Percentiles rank a stretch among this genome's conserved stretches.
Evolutionary conservation across 2,329 filamentous ascomycete genomes (phyloP).

Genomic region (Tolypocladium ovalisporum): DNA sequence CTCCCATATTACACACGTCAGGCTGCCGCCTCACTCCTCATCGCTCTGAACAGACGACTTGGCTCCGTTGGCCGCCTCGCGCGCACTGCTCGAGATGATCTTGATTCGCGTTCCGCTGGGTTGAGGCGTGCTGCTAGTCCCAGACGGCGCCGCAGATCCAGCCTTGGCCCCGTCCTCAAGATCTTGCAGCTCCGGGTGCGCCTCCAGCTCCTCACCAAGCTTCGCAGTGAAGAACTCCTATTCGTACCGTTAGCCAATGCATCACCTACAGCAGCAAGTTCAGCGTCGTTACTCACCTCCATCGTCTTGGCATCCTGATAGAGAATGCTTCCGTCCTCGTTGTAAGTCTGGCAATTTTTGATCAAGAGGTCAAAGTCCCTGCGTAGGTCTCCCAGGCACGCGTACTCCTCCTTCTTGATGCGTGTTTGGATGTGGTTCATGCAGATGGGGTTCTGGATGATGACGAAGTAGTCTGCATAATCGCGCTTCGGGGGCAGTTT

Average conservation of each 20-base stretch:
- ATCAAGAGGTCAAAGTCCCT: constrained; percentile 78
- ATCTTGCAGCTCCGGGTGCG: constrained; percentile 44
- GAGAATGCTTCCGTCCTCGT: constrained; percentile 87
- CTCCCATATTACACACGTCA: neutral
- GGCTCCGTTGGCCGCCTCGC: constrained; percentile 24
- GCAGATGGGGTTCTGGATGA: constrained; percentile 86
- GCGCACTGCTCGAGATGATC: constrained; percentile 39
- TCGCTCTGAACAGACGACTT: constrained; percentile 38
- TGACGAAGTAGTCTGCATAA: constrained; percentile 89
- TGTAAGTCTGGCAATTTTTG: constrained; percentile 88
- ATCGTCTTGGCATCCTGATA: constrained; percentile 90
- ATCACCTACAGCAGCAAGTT: too few relatives aligned
- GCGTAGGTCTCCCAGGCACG: constrained; percentile 66
- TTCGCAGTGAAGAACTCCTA: constrained; percentile 47
- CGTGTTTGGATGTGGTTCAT: constrained; percentile 92
- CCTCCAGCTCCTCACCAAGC: constrained; percentile 40
- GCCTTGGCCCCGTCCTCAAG: constrained; percentile 37
- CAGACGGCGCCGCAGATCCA: constrained; percentile 36
- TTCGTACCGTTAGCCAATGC: constrained; percentile 18
- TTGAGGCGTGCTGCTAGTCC: constrained; percentile 54
- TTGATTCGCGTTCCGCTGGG: constrained; percentile 58
- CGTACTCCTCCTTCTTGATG: constrained; percentile 94
- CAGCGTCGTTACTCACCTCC: constrained; percentile 50
- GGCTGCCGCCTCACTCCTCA: constrained; percentile 29
- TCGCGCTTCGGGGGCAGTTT: constrained; percentile 80